Base-by-base conservation (phyloP, 2,329 filamentous ascomycete genomes). In the Phialemoniopsis sp. region DNA sequence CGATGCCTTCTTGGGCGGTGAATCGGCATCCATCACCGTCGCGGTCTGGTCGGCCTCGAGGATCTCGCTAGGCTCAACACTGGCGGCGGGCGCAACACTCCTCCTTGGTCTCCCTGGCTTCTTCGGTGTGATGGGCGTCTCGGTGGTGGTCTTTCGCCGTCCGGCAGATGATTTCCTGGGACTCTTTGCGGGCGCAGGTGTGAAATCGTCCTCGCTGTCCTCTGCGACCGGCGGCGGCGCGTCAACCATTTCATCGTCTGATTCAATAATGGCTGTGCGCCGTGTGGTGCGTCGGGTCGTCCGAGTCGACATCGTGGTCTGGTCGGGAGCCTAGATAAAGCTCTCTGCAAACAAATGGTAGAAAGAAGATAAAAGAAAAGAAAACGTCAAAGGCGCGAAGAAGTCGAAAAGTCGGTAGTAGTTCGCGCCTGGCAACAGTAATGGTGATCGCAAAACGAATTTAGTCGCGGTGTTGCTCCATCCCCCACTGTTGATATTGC, bases 181-280 rank as follows among this genome's bases (percentile, higher is more conserved):
- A 43, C 71, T 77, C 34, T 67, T 71, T 43, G 76, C 69, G 2
- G 84, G 76, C 35, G 84, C 85, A 3, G 89, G 89, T 33, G 85
- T 85, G 54, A 89, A 93, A 36, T 95, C 87, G 36, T 90, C 85
- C 47, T 87, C 85, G 36, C 67, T 72, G 4, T 85, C 78, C 19
- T 84, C 75, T 13, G 78, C 71, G 28, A 79, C 68, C 33, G 50
- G 59, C 32, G 58, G 67, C 37, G 77, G 51, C 33, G 51, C 72
- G 53, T 78, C 71, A 46, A 74, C 69, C 51, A 77, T 68, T 30
- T 89, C 86, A 42, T 94, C 88, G 32, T 91, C 88, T 8, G 82
- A 89, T 48, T 94, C 89, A 43, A 90, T 68, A 35, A 94, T 74
- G 37, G 85, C 78, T 51, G 82, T 85, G 52, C 84, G 81, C 56